Conservation (phyloP, 2,329 filamentous ascomycete species). For the Kalmusia sp. region DNA sequence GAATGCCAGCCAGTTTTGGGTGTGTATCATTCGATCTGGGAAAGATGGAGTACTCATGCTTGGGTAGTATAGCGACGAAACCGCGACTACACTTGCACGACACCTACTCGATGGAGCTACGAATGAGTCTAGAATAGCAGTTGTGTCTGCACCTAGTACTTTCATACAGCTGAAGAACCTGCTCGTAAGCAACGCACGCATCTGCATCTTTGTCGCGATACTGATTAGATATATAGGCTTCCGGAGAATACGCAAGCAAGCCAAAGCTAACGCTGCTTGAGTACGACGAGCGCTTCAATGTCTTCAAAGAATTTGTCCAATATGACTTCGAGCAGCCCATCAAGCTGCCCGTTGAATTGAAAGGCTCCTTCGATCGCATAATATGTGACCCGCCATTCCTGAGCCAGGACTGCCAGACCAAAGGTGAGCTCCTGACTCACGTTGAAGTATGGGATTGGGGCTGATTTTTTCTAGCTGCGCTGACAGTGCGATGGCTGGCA, state of each 20-base stretch:
- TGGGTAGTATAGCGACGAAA: constrained; percentile 73
- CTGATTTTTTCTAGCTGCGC: constrained; percentile 61
- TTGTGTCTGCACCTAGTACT: constrained; percentile 77
- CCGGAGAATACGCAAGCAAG: constrained; percentile 34
- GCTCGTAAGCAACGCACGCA: constrained; percentile 55
- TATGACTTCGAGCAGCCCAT: constrained; percentile 78
- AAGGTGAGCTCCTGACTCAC: constrained; percentile 56
- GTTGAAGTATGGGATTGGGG: too few species aligned
- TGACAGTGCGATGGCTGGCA: constrained; percentile 77
- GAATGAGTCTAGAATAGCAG: constrained; percentile 65
- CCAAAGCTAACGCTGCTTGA: constrained; percentile 74
- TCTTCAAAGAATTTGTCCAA: constrained; percentile 76
- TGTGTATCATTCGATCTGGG: constrained; percentile 47
- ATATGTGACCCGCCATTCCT: constrained; percentile 82
- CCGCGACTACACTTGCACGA: constrained; percentile 68
- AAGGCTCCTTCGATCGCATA: constrained; percentile 70
- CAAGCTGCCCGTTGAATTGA: constrained; percentile 68
- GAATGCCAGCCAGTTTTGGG: constrained; percentile 87
- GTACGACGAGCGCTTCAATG: constrained; percentile 74
- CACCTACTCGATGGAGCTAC: constrained; percentile 70
- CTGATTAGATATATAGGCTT: constrained; percentile 25
- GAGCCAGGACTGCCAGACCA: constrained; percentile 81
- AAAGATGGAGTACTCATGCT: background rate
- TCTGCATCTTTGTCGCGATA: background rate
- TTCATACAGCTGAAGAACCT: constrained; percentile 80